Conservation (phyloP, 177 flowering plant genomes). For the Vitis hybrid region DNA sequence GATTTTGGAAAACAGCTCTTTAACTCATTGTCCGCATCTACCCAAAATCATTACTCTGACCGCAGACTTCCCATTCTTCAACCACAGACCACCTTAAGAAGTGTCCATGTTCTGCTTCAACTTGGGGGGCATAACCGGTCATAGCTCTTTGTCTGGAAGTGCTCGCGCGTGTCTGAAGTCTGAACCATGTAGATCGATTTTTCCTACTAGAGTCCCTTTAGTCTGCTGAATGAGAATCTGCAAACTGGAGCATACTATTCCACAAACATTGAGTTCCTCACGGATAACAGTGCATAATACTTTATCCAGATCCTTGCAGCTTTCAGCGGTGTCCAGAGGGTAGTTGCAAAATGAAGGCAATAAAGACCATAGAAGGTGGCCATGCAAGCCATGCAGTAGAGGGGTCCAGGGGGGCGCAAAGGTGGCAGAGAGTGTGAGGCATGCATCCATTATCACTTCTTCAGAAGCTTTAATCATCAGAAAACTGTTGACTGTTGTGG, state of each 20-base stretch:
- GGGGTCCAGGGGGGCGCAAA: too few relatives aligned
- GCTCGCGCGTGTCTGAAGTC: constrained; percentile 33
- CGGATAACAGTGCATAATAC: constrained; percentile 44
- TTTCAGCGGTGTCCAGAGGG: constrained; percentile 75
- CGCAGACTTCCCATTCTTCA: too few relatives aligned
- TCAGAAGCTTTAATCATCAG: too few relatives aligned
- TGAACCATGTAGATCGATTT: constrained; percentile 22
- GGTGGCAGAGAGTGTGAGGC: too few relatives aligned
- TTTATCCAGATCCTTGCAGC: constrained; percentile 58
- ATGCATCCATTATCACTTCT: too few relatives aligned
- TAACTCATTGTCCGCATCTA: too few relatives aligned
- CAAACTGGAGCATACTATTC: constrained; percentile 79
- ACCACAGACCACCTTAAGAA: too few relatives aligned
- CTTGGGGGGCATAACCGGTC: constrained; percentile 49
- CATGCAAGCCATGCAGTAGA: too few relatives aligned
- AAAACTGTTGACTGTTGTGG: too few relatives aligned
- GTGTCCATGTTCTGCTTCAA: constrained; percentile 32
- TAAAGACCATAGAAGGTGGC: constrained; percentile 79
- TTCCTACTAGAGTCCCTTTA: constrained; percentile 46
- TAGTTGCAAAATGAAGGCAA: constrained; percentile 95
- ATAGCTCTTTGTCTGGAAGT: constrained; percentile 47
- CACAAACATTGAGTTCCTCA: constrained; percentile 66
- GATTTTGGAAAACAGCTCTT: too few relatives aligned
- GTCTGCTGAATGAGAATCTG: constrained; percentile 83
- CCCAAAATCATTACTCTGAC: too few relatives aligned